These are phyloP conservation scores for Pluteus cervinus DNA, from an alignment of 768 basidiomycete species.

Conservation along the genomic window DNA sequence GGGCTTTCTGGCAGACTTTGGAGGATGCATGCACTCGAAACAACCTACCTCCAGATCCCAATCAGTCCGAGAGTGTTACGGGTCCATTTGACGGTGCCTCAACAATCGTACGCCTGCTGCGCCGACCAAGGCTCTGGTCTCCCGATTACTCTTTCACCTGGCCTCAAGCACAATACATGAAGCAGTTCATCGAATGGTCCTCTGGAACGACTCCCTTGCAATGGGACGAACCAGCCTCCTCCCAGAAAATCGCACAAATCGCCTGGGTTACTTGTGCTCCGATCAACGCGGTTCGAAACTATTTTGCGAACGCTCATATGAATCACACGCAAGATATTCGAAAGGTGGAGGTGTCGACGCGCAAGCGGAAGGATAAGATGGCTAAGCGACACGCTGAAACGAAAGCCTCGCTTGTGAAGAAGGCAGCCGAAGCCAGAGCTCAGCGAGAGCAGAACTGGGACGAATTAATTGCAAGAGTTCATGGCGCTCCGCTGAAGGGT, in stretches of 20 bases:
- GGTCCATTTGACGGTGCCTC: constrained; percentile 19
- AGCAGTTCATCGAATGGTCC: constrained; percentile 37
- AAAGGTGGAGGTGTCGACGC: constrained; percentile 32
- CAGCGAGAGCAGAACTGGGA: constrained; percentile 67
- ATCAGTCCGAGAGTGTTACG: constrained; percentile 13
- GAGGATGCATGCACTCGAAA: constrained; percentile 38
- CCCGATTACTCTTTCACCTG: constrained; percentile 55
- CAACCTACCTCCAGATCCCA: constrained; percentile 15
- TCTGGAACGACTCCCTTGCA: constrained; percentile 43
- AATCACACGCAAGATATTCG: constrained; percentile 35
- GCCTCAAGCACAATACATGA: constrained; percentile 64
- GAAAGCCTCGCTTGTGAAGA: constrained; percentile 50
- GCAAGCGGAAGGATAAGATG: constrained; percentile 23
- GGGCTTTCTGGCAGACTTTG: constrained; percentile 54
- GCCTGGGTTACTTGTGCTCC: constrained; percentile 55
- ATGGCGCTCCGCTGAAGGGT: constrained; percentile 46
- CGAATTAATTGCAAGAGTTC: constrained; percentile 43
- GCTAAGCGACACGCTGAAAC: constrained; percentile 35
- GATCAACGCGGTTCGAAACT: constrained; percentile 34
- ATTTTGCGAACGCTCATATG: constrained; percentile 33
- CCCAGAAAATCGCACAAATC: constrained; percentile 36
- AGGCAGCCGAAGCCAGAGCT: constrained; percentile 54
- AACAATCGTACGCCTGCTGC: constrained; percentile 42
- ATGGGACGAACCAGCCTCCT: constrained; percentile 27
- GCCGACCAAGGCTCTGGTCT: constrained; percentile 56